Evolutionary conservation across 2,329 filamentous ascomycete genomes (phyloP), one percentile per base, ranked within the genome.

Genomic region (Aspergillus sp.): DNA sequence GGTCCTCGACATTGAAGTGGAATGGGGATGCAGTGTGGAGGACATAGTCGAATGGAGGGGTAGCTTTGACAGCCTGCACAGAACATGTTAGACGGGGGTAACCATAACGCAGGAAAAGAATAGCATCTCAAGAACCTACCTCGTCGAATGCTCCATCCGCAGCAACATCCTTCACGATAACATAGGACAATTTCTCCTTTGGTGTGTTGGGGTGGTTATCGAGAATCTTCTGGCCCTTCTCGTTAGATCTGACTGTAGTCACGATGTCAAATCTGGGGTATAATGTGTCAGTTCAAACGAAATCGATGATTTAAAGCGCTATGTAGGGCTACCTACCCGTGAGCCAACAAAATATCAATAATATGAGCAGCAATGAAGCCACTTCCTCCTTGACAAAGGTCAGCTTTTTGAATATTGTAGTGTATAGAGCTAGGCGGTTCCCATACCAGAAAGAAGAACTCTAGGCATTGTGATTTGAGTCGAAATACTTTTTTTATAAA

Each of bases 21-120:
- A 87, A 90, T 0, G 88, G 86, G 0, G 79, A 83, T 2, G 86
- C 85, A 5, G 85, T 88, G 62, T 89, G 85, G 40, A 89, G 74
- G 39, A 91, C 85, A 37, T 78, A 82, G 55, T 88, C 83, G 49
- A 91, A 86, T 0, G 81, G 78, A 0, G 79, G 79, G 43, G 78
- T 71, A 11, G 78, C 81, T 50, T 79, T 70, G 38, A 83, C 74
- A 11, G 77, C 79, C 62, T 67, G 36, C 43, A 43, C 5, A 19
- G 34, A 34, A 11, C 10, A 13, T 10, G 10, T 56, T 32, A 55
- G 45, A 39, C n/a, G 27, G 6, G 29, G 10, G n/a, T 12, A 13
- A 7, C 19, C 11, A 44, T 10, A 7, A 28, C 7, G 9, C 7
- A 28, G 3, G 10, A 29, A 4, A 26, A 35, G 7, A 6, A 9